Evolutionary conservation across 2,329 filamentous ascomycete species (phyloP), one percentile per base, ranked within the genome.

Genomic region (Colletotrichum tropicale): DNA sequence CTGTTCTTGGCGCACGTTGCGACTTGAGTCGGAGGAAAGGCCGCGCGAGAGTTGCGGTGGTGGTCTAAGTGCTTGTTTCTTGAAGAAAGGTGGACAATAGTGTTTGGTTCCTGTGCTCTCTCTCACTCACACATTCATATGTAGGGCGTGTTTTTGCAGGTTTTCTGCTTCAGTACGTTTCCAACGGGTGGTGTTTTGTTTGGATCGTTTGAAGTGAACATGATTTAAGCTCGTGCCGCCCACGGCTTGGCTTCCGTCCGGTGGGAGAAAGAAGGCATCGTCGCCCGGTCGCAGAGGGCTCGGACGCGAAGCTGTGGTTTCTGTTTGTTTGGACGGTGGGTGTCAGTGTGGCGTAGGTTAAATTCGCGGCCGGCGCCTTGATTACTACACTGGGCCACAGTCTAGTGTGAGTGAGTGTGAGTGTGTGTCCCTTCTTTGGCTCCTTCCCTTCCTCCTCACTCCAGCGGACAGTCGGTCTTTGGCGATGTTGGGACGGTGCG

Each of bases 1-100:
- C 38, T 30, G 18, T 69, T 55, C 73, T 75, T 75, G 74, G 70
- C 70, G 64, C 70, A 76, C 74, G 74, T 74, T 74, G 74, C 58
- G 58, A 76, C 56, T 71, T 71, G 67, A 66, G 61, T 66, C 28
- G 72, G 61, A 60, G 61, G 12, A 55, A 65, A 34, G 64, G 71
- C 69, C 21, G 56, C 16, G n/a, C 32, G 61, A 36, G 34, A 26
- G 21, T 28, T 58, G 24, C 24, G 21, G 13, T 28, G 21, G 55
- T 58, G 26, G 26, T 58, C 55, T 21, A 28, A 28, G 55, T 28
- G 24, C 55, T 28, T 26, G 61, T 38, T 43, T 21, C 32, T 64
- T 26, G 34, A 48, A 21, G 6, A 21, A 48, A 21, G 43, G 43
- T 21, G 43, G 43, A 48, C 10, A 21, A 48, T 1, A 21, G 43